Evolutionary conservation across 768 basidiomycete species (phyloP), one percentile per base, ranked within the genome.

Genomic region (Leccinum disarticulatum): DNA sequence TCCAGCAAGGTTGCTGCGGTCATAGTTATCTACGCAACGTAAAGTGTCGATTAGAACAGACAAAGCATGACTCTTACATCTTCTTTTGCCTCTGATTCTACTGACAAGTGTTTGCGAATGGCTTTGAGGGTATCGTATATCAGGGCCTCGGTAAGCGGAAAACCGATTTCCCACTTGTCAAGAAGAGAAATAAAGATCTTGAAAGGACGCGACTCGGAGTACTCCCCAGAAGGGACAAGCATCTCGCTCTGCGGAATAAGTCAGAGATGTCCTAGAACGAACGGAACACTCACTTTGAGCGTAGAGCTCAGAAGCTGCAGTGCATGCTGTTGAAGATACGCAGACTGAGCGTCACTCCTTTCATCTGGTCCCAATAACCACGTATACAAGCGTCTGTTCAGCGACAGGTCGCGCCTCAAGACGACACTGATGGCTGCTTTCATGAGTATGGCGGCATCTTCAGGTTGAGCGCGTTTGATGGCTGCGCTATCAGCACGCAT

Each of bases 111-210:
- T 17, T 77, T 68, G 70, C 84, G 84, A 53, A 97, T 77, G 2
- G 91, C 86, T 54, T 80, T 85, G 67, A 98, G 85, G 0, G 91
- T 81, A 64, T 96, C 91, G 65, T 90, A 85, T 11, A 91, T 84
- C 54, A 98, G 76, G 6, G 78, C 79, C 43, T 93, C 88, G 0
- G 94, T 94, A 28, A 99, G 73, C 0, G 83, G 80, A 8, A 83
- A 84, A 5, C 96, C 96, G 49, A 98, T 88, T 72, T 98, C 97
- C 91, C 93, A 98, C 73, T 97, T 97, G 73, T 99, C 97, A 64
- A 98, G 77, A 17, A 98, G 74, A 1, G 94, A 95, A 25, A 98
- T 88, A 72, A 97, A 95, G 35, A 98, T 90, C 74, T 95, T 96
- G 83, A 95, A 98, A 0, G 97, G 93, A 27, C 92, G 79, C 4